Percentiles rank a stretch among this genome's conserved stretches.
Evolutionary conservation across 208 protist genomes (phyloP).

Genomic region (Naegleria gruberi): DNA sequence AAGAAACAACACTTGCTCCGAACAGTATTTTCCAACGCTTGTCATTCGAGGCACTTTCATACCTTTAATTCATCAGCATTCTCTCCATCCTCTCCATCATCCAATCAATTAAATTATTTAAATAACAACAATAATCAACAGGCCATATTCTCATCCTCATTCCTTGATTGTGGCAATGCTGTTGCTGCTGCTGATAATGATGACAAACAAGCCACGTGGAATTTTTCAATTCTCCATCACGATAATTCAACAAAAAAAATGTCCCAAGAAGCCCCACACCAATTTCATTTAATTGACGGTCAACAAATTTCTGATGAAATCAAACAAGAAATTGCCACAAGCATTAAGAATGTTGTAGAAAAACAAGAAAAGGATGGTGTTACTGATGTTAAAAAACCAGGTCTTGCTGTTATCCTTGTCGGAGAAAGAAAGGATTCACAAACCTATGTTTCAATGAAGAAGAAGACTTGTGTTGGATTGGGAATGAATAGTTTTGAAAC

Average conservation of each 20-base stretch:
- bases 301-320: conserved; percentile 64
- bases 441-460: conserved; percentile 92
- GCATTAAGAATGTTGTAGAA: neutral
- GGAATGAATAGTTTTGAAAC: neutral
- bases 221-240: neutral
- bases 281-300: conserved; percentile 63
- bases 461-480: conserved; percentile 39
- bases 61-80: neutral
- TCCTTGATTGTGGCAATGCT: too few relatives aligned
- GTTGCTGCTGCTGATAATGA: neutral
- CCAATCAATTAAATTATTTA: too few relatives aligned
- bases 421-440: conserved; percentile 78
- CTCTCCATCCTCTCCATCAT: neutral
- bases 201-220: neutral
- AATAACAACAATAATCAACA: too few relatives aligned
- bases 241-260: neutral
- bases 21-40: neutral
- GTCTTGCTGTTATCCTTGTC: conserved; percentile 85
- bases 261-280: neutral
- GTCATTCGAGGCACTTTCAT: neutral
- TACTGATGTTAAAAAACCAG: conserved; percentile 40
- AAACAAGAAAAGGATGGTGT: neutral
- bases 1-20: too few relatives aligned
- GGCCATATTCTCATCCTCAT: too few relatives aligned
- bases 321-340: conserved; percentile 49